Conservation (phyloP, 2,329 filamentous ascomycete species). For the Lachnellula hyalina region DNA sequence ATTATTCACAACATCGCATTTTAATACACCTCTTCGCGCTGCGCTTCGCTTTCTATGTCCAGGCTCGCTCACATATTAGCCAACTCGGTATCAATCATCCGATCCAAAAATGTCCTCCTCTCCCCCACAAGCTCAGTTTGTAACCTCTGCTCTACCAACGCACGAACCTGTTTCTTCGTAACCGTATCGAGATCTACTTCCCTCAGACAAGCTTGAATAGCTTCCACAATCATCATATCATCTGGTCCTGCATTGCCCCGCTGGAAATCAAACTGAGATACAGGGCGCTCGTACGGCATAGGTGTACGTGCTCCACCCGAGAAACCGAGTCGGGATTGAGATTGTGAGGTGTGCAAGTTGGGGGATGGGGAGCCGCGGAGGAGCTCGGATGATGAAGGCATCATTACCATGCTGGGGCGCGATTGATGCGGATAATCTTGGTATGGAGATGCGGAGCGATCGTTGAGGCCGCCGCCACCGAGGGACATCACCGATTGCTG, state of each 20-base stretch:
- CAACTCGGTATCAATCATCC: conserved; percentile 87
- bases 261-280: conserved; percentile 58
- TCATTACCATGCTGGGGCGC: conserved; percentile 59
- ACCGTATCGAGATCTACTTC: conserved; percentile 96
- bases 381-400: conserved; percentile 33
- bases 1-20: background rate
- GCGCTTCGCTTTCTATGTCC: background rate
- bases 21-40: background rate
- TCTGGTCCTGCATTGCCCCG: conserved; percentile 59
- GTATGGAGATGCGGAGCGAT: conserved; percentile 51
- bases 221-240: conserved; percentile 75
- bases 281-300: conserved; percentile 42
- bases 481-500: conserved; percentile 71
- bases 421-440: conserved; percentile 45
- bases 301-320: conserved; percentile 43
- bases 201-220: conserved; percentile 73
- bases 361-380: conserved; percentile 30
- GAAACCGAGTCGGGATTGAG: conserved; percentile 29
- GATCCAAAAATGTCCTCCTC: conserved; percentile 82
- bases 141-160: conserved; percentile 85
- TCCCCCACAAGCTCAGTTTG: conserved; percentile 86
- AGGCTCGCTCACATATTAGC: conserved; percentile 70
- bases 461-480: conserved; percentile 37
- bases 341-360: conserved; percentile 34
- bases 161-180: conserved; percentile 94